Evolutionary conservation across 2,329 filamentous ascomycete genomes (phyloP).

Genomic region (Sclerotinia spermophila): DNA sequence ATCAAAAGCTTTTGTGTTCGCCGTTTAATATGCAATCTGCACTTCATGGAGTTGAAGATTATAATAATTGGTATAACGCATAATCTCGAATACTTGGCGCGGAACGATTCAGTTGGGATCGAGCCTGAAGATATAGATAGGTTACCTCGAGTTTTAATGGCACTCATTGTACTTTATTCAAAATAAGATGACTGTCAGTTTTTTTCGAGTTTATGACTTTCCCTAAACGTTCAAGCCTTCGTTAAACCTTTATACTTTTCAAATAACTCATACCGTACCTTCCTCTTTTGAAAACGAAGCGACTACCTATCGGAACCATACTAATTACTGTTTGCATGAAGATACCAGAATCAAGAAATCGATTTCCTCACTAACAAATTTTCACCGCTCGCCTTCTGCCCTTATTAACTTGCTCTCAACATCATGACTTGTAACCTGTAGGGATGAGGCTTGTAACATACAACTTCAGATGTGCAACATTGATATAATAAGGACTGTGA

Average conservation of each 20-base stretch:
- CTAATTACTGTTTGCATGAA: neutral
- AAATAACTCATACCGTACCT: neutral
- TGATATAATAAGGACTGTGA: neutral
- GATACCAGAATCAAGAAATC: neutral
- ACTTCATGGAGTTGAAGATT: neutral
- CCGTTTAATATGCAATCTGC: neutral
- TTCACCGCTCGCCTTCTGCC: neutral
- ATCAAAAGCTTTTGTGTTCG: neutral
- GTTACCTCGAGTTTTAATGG: neutral
- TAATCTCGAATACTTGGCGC: fast-evolving
- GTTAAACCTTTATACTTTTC: neutral
- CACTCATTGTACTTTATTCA: fast-evolving
- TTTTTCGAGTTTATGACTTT: too few relatives aligned
- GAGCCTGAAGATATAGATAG: neutral
- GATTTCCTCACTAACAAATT: neutral
- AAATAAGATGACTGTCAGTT: neutral
- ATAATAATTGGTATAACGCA: neutral
- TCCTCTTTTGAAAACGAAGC: neutral
- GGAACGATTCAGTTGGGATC: neutral
- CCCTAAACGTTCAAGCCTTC: neutral
- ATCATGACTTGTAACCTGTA: neutral
- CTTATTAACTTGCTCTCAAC: neutral
- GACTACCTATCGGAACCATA: too few relatives aligned
- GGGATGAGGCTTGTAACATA: neutral
- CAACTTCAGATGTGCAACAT: neutral